Evolutionary conservation across 768 basidiomycete genomes (phyloP), one percentile per base, ranked within the genome.

Genomic region (Russula emetica): DNA sequence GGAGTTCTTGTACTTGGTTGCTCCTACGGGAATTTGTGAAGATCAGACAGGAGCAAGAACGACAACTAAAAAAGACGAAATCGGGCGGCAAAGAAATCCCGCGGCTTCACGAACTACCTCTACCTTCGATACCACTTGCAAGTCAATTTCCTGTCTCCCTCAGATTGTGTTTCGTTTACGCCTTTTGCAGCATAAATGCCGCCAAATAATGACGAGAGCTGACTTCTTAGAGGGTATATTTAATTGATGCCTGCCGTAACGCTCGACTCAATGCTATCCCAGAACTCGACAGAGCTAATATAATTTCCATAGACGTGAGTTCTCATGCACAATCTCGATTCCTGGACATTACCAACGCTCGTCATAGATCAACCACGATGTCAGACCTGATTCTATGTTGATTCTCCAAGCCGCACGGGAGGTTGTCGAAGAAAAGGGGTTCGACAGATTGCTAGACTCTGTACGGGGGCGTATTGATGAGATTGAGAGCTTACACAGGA

Each of bases 401-500:
- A 83, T 90, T 58, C 79, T 92, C 6, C 83, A 83, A 58, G 87
- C 90, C 55, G 89, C 89, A 40, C 78, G 82, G 67, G 79, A 86
- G 68, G 85, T 92, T 6, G 85, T 85, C 20, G 79, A 82, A 26
- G 86, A 86, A 72, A 84, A 87, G 53, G 91, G 84, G 10, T 94
- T 95, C 70, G 85, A 93, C 55, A 86, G 90, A n/a, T 71, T 85
- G 40, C 79, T 92, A 20, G 82, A 91, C 64, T 79, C 78, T 57
- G 92, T 92, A 6, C 79, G 89, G 55, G 83, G 83, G 63, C 79
- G 94, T 16, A 84, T 94, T 45, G 89, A 93, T 73, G 87, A 90
- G 74, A 94, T 95, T 70, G 93, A 95, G 75, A 88, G 86, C 73
- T 71, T 93, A 62, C 89, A 90, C 67, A 80, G 90, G 49, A 92